Base-by-base conservation (phyloP, 2,329 filamentous ascomycete species). In the Teratosphaeria nubilosa region DNA sequence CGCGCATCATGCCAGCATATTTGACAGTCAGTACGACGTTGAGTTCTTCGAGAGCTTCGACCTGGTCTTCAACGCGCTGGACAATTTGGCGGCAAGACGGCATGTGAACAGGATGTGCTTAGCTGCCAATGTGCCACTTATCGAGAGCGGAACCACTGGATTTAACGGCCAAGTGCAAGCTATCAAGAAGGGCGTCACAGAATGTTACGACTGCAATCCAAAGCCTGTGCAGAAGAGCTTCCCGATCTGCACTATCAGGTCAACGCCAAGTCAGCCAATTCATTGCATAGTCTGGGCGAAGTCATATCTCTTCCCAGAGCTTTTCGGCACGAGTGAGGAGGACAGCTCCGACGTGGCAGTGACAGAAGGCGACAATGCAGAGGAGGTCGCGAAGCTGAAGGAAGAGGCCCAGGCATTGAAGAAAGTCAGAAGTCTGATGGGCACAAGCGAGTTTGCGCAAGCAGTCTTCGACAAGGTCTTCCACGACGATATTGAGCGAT, bases 211-310 rank as follows among this genome's bases (percentile, higher is more conserved):
- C 70, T 99, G 94, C 76, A 88, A 85, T 14, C 82, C 85, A 1
- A 99, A 99, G 73, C 88, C 92, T 60, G 85, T 87, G 1, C 92
- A 92, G 5, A 97, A 96, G 72, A 88, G 87, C 1, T 97, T 95
- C 69, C 91, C 94, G 1, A 91, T 97, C 50, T 99, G 94, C 76
- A 99, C 94, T 1, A 97, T 99, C 67, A 85, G 94, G 72, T 96
- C 90, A 72, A 99, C 91, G 0, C 94, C 94, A 0, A 95, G 88
- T 64, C 92, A 97, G 68, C 90, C 92, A 0, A 97, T 99, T 51
- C 94, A 99, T 75, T 97, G 94, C 76, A 99, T 99, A 61, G 92
- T 99, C 1, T 99, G 94, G 94, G 92, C 84, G 22, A 99, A 97
- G 76, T 96, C 91, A 72, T 99, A 97, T 72, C 80, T 99, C 9